A percentile compares a stretch with the other conserved stretches of the same genome.
phyloP scores from a whole-genome alignment of 1,139 yeast species.

The Groenewaldozyma auringiensis region DNA sequence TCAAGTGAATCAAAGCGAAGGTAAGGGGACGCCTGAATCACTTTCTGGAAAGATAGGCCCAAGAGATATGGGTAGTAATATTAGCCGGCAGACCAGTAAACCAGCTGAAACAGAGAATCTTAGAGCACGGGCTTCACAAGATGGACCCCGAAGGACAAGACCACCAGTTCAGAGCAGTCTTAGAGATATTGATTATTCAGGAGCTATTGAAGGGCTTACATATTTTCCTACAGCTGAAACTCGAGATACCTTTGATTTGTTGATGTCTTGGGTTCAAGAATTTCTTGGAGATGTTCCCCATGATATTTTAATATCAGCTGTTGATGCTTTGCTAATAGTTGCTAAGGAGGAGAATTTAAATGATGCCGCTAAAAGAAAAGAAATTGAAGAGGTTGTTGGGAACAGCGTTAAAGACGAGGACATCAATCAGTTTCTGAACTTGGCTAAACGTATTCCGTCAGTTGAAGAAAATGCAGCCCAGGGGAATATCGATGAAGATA shows the following conservation, averaged over 20 bases:
- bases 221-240: constrained; percentile 48
- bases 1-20: constrained; percentile 41
- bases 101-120: constrained; percentile 5
- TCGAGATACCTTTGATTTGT: constrained; percentile 37
- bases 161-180: background rate
- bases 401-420: constrained; percentile 37
- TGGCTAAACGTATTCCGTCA: constrained; percentile 45
- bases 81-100: constrained; percentile 2
- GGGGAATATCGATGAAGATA: constrained; percentile 34
- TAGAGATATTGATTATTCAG: constrained; percentile 6
- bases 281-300: constrained; percentile 53
- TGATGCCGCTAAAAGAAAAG: constrained; percentile 36
- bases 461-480: constrained; percentile 40
- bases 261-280: constrained; percentile 44
- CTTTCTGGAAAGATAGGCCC: constrained; percentile 57
- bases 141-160: constrained; percentile 19
- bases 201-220: constrained; percentile 33
- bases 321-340: constrained; percentile 59
- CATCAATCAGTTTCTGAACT: constrained; percentile 46
- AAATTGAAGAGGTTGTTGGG: constrained; percentile 45
- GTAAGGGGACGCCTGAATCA: constrained; percentile 58
- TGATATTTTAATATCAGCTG: constrained; percentile 44
- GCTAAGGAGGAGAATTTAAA: constrained; percentile 44
- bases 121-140: constrained; percentile 4
- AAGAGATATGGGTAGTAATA: constrained; percentile 55